Evolutionary conservation across 352 stramenopile species (phyloP), one percentile per base, ranked within the genome.

Genomic region (Phytopythium sindhum): DNA sequence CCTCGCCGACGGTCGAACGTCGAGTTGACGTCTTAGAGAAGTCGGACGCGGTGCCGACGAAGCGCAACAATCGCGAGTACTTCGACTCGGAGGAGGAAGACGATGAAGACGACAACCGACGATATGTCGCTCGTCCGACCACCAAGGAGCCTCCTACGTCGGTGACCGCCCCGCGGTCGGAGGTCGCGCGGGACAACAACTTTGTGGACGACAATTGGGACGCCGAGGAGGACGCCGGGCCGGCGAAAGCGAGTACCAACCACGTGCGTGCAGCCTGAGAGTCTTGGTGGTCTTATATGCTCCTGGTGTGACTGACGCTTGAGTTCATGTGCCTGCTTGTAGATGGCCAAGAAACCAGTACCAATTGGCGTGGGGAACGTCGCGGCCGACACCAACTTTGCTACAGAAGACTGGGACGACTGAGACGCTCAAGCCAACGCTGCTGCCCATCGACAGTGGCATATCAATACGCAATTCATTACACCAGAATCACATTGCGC

Each of bases 191-290:
- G 3, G 81, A 91, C 64, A 91, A 93, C 67, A 93, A 93, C 60
- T 93, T 93, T 65, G 80, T 77, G 12, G 77, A 90, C 29, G 84
- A 93, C 12, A 80, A 93, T 47, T 93, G 84, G 84, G 84, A 92
- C 61, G 74, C 67, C 2, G 73, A 89, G 41, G 80, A 89, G 26
- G 65, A 72, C 3, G 29, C 60, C 41, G 26, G 60, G 10, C n/a
- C 44, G 21, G 3, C 33, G 26, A 51, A 37, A 23, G 57, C n/a
- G 37, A 21, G 51, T 57, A 17, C 47, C 39, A 21, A 29, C 37
- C 31, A 68, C 6, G 17, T 28, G 15, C n/a, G 35, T 39, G 29
- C 15, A 6, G n/a, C 17, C 47, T 65, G n/a, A 6, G 31, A 33
- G 15, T 33, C n/a, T 19, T 24, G 19, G n/a, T n/a, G n/a, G n/a